A percentile compares a stretch with the other conserved stretches of the same genome.
phyloP scores from a whole-genome alignment of 345 rosid genomes.

The Dipteronia dyeriana region DNA sequence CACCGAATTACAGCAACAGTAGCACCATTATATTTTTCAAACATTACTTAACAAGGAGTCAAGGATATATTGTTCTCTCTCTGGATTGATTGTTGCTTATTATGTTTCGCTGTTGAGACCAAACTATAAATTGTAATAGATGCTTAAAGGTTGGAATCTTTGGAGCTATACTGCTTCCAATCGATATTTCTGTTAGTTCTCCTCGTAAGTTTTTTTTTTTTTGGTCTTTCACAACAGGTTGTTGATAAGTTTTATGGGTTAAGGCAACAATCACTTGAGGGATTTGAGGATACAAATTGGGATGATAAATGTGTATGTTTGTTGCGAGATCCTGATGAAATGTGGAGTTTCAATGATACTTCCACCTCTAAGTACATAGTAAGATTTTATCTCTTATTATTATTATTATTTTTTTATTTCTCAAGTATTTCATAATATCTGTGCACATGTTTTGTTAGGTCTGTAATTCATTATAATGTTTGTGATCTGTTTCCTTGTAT shows the following conservation, averaged over 20 bases:
- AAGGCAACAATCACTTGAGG: constrained; percentile 53
- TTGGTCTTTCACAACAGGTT: constrained; percentile 47
- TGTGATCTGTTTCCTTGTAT: background rate
- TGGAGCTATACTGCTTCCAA: background rate
- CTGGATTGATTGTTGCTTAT: background rate
- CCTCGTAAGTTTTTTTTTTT: background rate
- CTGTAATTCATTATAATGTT: background rate
- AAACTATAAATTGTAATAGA: background rate
- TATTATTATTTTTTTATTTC: background rate
- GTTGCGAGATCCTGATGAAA: constrained; percentile 64
- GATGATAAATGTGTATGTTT: constrained; percentile 72
- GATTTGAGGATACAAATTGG: constrained; percentile 47
- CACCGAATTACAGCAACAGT: background rate
- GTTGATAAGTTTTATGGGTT: constrained; percentile 70
- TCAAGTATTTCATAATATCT: background rate
- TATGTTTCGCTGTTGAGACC: background rate
- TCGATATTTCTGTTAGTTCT: constrained; percentile 13
- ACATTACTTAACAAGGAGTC: background rate
- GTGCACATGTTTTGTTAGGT: background rate
- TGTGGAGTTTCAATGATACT: constrained; percentile 81
- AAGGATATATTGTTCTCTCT: background rate
- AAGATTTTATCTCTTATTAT: constrained; percentile 34
- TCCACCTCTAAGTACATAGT: constrained; percentile 84
- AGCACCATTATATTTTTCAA: background rate
- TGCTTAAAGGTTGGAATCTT: background rate